phyloP scores from a whole-genome alignment of 2,329 filamentous ascomycete species.

The Cadophora malorum region DNA sequence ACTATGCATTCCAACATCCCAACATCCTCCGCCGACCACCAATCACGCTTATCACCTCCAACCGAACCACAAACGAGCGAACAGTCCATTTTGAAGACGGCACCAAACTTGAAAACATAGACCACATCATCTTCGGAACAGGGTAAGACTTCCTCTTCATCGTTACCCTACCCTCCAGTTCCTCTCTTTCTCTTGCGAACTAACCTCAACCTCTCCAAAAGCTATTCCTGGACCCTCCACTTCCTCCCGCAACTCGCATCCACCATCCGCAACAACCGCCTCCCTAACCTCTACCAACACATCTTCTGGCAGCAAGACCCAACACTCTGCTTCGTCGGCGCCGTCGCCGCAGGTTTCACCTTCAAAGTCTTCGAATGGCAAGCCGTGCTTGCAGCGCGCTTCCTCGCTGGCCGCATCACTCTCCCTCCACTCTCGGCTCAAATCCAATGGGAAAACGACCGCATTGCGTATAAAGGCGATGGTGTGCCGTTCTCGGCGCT shows the following conservation, averaged over 20 bases:
- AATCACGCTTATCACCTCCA: slow-evolving; percentile 52
- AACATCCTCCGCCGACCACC: slow-evolving; percentile 55
- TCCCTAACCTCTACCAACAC: slow-evolving; percentile 63
- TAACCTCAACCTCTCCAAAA: neutral
- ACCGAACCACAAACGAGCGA: slow-evolving; percentile 39
- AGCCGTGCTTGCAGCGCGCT: slow-evolving; percentile 64
- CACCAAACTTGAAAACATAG: slow-evolving; percentile 57
- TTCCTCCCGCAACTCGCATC: slow-evolving; percentile 59
- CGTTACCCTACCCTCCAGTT: neutral
- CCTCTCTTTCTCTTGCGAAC: neutral
- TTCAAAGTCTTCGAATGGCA: slow-evolving; percentile 76
- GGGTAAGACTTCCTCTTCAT: slow-evolving; percentile 46
- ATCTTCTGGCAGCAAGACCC: slow-evolving; percentile 62
- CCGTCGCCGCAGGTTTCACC: slow-evolving; percentile 63
- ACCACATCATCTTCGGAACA: slow-evolving; percentile 70
- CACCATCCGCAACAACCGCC: slow-evolving; percentile 58
- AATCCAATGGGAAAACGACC: slow-evolving; percentile 61
- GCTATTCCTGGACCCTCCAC: slow-evolving; percentile 66
- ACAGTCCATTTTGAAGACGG: slow-evolving; percentile 65
- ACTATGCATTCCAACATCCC: slow-evolving; percentile 65
- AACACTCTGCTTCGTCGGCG: slow-evolving; percentile 63
- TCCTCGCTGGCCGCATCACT: slow-evolving; percentile 59
- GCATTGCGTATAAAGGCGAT: slow-evolving; percentile 61
- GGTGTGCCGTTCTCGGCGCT: slow-evolving; percentile 62
- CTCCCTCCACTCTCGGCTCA: slow-evolving; percentile 58